Base-by-base conservation (phyloP, 2,329 filamentous ascomycete species). In the Aulographum hederae region DNA sequence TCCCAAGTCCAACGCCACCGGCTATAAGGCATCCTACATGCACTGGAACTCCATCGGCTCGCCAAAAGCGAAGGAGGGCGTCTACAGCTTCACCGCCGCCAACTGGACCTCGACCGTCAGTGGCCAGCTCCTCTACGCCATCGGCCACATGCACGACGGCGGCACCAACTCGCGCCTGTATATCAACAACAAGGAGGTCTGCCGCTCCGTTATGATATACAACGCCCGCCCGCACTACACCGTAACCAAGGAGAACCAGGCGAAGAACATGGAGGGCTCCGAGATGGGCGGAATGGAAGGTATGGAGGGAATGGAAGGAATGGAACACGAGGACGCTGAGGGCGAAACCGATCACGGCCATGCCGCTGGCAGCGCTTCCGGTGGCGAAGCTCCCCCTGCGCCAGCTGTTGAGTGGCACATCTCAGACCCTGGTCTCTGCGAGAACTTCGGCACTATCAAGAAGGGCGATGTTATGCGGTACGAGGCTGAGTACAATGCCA, bases 161-260 rank as follows among this genome's bases (percentile, higher is more conserved):
- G n/a, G 10, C 21, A 25, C 29, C 17, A 19, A 35, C 21, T 30
- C 30, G 29, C 26, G 18, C 11, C 33, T 35, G 14, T 35, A 26
- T 14, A 14, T 35, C 14, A 23, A 5, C 12, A 20, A 19, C 14
- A 35, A 35, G 21, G 13, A 26, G 13, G 25, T 35, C 11, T 35
- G 33, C 31, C 29, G 21, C n/a, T 35, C 33, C 12, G 17, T 35
- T 3, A 35, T 35, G 33, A 23, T 34, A n/a, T 35, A 35, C 31
- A 34, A 34, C 2, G 8, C 21, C 23, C 31, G 31, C 16, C 8
- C 8, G 11, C 25, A 20, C 6, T 20, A 34, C 13, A 12, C 29
- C 3, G 17, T 6, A 1, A 30, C 18, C 8, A 12, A 14, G 10
- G 29, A 11, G 3, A 13, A 8, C 19, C 21, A 25, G 10, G 21